Evolutionary conservation across 495 filamentous ascomycete genomes (phyloP).

Genomic region (Haplographium delicatum): DNA sequence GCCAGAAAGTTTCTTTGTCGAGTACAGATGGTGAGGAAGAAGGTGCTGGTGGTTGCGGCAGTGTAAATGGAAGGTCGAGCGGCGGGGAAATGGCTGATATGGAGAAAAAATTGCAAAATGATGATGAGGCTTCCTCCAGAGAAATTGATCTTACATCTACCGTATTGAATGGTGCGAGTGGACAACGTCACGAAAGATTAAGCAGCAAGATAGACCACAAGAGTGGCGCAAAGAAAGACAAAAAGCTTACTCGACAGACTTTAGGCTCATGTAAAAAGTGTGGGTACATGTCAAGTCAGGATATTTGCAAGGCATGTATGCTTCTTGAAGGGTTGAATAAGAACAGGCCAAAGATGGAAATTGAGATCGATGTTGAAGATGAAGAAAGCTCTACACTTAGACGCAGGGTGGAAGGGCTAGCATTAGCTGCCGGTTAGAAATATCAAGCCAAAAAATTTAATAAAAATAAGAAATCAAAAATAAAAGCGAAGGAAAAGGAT

Average conservation of each 20-base stretch:
- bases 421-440: slow-evolving; percentile 35
- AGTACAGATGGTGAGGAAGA: slow-evolving; percentile 49
- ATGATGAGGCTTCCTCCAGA: slow-evolving; percentile 56
- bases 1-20: slow-evolving; percentile 28
- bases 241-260: slow-evolving; percentile 55
- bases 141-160: slow-evolving; percentile 64
- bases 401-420: slow-evolving; percentile 49
- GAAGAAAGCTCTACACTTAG: slow-evolving; percentile 52
- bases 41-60: slow-evolving; percentile 68
- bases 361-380: slow-evolving; percentile 53
- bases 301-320: slow-evolving; percentile 90
- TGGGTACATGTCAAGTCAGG: slow-evolving; percentile 92
- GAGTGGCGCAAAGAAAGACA: slow-evolving; percentile 21
- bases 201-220: slow-evolving; percentile 16
- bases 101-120: slow-evolving; percentile 70
- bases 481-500: no score
- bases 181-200: slow-evolving; percentile 20
- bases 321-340: slow-evolving; percentile 90
- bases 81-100: slow-evolving; percentile 91
- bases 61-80: slow-evolving; percentile 60
- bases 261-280: slow-evolving; percentile 81
- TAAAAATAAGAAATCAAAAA: no score
- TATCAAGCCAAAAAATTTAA: background rate
- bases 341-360: slow-evolving; percentile 73
- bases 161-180: slow-evolving; percentile 9